phyloP scores from a whole-genome alignment of 495 filamentous ascomycete genomes.

The Venustampulla echinocandica region DNA sequence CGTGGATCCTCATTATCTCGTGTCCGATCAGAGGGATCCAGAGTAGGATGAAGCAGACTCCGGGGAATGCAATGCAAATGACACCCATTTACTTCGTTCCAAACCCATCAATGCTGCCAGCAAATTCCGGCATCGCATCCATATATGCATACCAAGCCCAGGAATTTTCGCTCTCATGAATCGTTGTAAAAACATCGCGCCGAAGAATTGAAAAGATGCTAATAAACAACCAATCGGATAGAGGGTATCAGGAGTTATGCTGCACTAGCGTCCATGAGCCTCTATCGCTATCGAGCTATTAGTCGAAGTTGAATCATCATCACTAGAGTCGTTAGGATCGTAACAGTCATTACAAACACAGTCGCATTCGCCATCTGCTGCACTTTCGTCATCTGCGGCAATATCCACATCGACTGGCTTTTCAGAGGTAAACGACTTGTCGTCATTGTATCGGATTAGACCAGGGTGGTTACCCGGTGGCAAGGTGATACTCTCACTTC shows the following conservation, averaged over 20 bases:
- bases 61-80: background rate
- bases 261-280: constrained; percentile 23
- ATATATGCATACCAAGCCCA: background rate
- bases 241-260: constrained; percentile 19
- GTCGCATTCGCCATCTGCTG: constrained; percentile 11
- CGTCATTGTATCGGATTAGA: constrained; percentile 21
- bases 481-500: constrained; percentile 38
- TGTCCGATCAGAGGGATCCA: background rate
- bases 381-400: background rate
- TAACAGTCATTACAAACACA: constrained; percentile 8
- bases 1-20: background rate
- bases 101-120: background rate
- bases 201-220: constrained; percentile 5
- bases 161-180: constrained; percentile 1
- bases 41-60: background rate
- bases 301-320: constrained; percentile 8
- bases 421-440: constrained; percentile 9
- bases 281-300: constrained; percentile 5
- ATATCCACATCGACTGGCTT: background rate
- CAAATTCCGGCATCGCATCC: background rate
- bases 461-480: constrained; percentile 27
- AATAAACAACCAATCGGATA: background rate
- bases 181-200: constrained; percentile 18
- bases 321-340: constrained; percentile 12
- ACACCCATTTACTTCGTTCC: background rate